Evolutionary conservation across 2,329 filamentous ascomycete species (phyloP), one percentile per base, ranked within the genome.

Genomic region (Botrytis paeoniae): DNA sequence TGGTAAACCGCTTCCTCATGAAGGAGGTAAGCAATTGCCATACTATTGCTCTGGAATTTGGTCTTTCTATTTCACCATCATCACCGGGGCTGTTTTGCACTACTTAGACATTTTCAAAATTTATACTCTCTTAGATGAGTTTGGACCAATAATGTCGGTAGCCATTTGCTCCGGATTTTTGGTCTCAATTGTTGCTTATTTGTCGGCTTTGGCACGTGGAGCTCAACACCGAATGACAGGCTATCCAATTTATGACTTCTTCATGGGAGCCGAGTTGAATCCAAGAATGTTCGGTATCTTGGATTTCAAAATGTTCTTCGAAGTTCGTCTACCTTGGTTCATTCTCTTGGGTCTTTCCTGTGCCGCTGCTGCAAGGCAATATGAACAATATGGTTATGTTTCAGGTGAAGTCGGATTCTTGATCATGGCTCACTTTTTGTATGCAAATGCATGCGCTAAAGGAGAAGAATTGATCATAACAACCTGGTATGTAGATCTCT

Each of bases 221-320:
- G 91, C 91, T 68, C 88, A 96, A 80, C 94, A 98, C 83, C 92
- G 95, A 76, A 98, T 98, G 94, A 97, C 94, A 10, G 93, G 93
- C 57, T 87, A 90, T 78, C 88, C 87, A 63, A 84, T 96, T 79
- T 95, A 96, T 82, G 93, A 97, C 84, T 96, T 96, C 83, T 97
- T 96, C 86, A 94, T 96, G 89, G 93, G 93, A 71, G 92, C 92
- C 20, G 93, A 97, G 84, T 86, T 97, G 72, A 96, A 97, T 84
- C 93, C 93, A 7, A 88, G 93, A 77, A 89, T 98, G 86, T 95
- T 94, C 80, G 91, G 91, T 72, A 91, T 93, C 77, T 84, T 97
- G 69, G 93, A 97, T 83, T 93, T 96, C 85, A 97, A 97, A 85
- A 96, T 97, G 93, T 97, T 97, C 84, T 96, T 94, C 80, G 94